Evolutionary conservation across 768 basidiomycete genomes (phyloP), one percentile per base, ranked within the genome.

Genomic region (Cubamyces sp.): DNA sequence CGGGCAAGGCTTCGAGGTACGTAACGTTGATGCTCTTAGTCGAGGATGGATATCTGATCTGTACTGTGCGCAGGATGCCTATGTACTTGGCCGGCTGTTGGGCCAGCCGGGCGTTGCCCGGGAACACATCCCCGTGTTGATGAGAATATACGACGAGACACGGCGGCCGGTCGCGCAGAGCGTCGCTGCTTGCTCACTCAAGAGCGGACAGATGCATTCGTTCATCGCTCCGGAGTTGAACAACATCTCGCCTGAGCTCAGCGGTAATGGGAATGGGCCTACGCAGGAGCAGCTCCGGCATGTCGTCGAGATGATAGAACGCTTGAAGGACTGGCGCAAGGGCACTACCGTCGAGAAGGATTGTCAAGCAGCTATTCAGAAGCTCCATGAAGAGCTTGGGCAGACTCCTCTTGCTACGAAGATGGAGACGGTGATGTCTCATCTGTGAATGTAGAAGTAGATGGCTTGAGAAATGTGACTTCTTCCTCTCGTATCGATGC

Each of bases 141-240:
- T 79, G 19, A 63, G 68, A 25, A 65, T 54, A 11, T 79, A 77
- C 54, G 71, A 78, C 57, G 43, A 65, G 5, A 57, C 72, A 18
- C 72, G 77, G 15, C 67, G 73, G 11, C 73, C 76, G 11, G 66
- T 73, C 21, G 66, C 70, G 2, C 70, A 75, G 26, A 12, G n/a
- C 14, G 53, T 77, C 39, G 60, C 65, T 7, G 62, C 42, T 16
- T 18, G 28, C 34, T 57, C 52, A 1, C 23, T 25, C 15, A 18
- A 46, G 46, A 52, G 62, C 0, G 75, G 75, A 1, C 39, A 57
- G 18, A 50, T 72, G 54, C 73, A 69, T 47, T 56, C 65, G 37
- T 71, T 75, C 43, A 50, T 55, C 15, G 54, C n/a, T 4, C 47
- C 47, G 1, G 56, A 57, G 25, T 30, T 52, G 7, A 30, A 14